Evolutionary conservation across 108 stramenopile species (phyloP).

Genomic region (Fistulifera pelliculosa): DNA sequence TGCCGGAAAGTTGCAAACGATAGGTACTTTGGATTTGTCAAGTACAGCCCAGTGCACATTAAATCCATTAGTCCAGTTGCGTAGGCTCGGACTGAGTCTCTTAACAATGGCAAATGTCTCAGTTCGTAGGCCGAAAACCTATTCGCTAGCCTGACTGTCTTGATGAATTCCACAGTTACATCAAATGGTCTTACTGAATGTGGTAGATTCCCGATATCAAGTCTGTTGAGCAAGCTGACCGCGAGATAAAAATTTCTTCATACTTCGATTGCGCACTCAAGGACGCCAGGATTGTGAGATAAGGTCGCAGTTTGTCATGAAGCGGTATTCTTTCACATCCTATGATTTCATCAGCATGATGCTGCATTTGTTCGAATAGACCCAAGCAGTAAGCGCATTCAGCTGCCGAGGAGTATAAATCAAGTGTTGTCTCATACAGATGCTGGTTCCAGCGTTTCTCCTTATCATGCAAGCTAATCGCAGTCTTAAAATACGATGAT

Average conservation of each 20-base stretch:
- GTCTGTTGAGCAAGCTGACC: neutral
- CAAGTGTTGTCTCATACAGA: slow-evolving; percentile 27
- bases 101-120: neutral
- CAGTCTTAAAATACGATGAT: too few species aligned
- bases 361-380: slow-evolving; percentile 10
- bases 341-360: neutral
- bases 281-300: neutral
- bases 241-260: neutral
- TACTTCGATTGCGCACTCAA: neutral
- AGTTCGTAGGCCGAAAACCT: neutral
- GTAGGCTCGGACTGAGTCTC: neutral
- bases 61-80: slow-evolving; percentile 4
- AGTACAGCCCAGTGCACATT: neutral
- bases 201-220: neutral
- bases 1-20: neutral
- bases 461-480: too few species aligned
- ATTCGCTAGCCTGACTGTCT: neutral
- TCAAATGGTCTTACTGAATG: neutral
- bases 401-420: slow-evolving; percentile 29
- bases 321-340: neutral
- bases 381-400: slow-evolving; percentile 32
- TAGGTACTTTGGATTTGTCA: neutral
- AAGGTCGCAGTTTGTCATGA: slow-evolving; percentile 2
- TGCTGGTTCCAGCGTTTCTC: slow-evolving; percentile 1
- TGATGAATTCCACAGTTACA: neutral